Percentiles rank a stretch among this genome's conserved stretches.
These are phyloP conservation scores for Boletus pseudopeckii DNA, from an alignment of 768 basidiomycete species.

Conservation along the genomic window DNA sequence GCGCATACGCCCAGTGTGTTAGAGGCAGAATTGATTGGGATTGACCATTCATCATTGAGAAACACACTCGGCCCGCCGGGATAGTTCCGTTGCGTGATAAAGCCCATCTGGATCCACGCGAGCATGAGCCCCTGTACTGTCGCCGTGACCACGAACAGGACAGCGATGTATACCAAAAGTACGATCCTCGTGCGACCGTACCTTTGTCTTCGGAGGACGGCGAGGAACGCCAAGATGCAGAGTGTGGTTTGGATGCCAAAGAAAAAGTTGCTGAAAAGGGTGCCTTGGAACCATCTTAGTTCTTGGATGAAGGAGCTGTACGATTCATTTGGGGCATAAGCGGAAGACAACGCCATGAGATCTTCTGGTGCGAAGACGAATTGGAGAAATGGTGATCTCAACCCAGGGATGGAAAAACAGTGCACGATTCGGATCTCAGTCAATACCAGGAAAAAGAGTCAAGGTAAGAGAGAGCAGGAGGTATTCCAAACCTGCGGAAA, in stretches of 20 bases:
- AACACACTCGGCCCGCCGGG: constrained; percentile 29
- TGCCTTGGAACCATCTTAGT: constrained; percentile 11
- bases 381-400: neutral
- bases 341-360: neutral
- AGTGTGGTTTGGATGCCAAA: constrained; percentile 13
- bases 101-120: constrained; percentile 23
- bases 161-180: neutral
- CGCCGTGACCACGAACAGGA: constrained; percentile 17
- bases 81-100: constrained; percentile 27
- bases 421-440: neutral
- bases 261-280: constrained; percentile 7
- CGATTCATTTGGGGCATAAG: constrained; percentile 1
- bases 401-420: neutral
- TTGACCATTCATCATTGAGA: constrained; percentile 10
- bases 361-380: neutral
- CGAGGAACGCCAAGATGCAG: neutral
- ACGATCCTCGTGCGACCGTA: neutral
- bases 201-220: neutral
- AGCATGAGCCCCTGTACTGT: constrained; percentile 4
- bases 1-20: neutral
- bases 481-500: neutral
- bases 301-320: constrained; percentile 2
- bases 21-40: neutral
- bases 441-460: neutral
- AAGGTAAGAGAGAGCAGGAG: neutral